phyloP scores from a whole-genome alignment of 2,329 filamentous ascomycete genomes.

The Achaetomium macrosporum region DNA sequence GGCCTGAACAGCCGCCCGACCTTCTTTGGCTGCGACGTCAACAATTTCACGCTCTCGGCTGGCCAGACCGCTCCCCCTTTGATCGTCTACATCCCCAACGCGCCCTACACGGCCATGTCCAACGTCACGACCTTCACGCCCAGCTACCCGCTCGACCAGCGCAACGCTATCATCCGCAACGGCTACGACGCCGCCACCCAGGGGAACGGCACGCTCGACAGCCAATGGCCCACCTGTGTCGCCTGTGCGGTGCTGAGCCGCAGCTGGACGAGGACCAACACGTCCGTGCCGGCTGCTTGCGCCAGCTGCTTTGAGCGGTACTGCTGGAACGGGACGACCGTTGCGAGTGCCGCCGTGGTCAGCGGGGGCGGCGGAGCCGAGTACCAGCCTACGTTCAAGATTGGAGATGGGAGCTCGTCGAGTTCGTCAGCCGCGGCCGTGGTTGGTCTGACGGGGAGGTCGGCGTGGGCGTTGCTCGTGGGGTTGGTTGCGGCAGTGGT shows the following conservation, averaged over 20 bases:
- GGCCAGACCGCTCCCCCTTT: constrained; percentile 26
- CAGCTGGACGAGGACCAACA: constrained; percentile 65
- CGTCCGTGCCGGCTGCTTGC: constrained; percentile 65
- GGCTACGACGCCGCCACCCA: constrained; percentile 79
- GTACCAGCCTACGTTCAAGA: constrained; percentile 31
- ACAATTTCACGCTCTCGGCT: constrained; percentile 28
- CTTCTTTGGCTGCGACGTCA: constrained; percentile 56
- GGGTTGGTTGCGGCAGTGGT: constrained; percentile 8
- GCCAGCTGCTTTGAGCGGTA: constrained; percentile 70
- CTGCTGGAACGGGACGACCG: constrained; percentile 83
- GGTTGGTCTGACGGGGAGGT: background rate
- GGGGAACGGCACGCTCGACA: constrained; percentile 70
- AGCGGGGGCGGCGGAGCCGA: constrained; percentile 14
- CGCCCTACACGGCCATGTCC: constrained; percentile 68
- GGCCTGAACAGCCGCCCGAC: constrained; percentile 54
- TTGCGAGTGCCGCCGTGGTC: constrained; percentile 16
- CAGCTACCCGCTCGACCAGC: constrained; percentile 56
- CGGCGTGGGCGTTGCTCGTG: constrained; percentile 7
- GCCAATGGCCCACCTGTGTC: constrained; percentile 74
- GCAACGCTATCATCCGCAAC: constrained; percentile 78
- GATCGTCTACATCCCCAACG: constrained; percentile 70
- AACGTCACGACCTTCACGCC: constrained; percentile 76
- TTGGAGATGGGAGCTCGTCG: constrained; percentile 20
- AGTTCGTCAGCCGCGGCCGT: constrained; percentile 11
- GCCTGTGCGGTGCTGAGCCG: constrained; percentile 80